Evolutionary conservation across 192 early-diverging fungal species (phyloP), one percentile per base, ranked within the genome.

Genomic region (Backusella morwellensis): DNA sequence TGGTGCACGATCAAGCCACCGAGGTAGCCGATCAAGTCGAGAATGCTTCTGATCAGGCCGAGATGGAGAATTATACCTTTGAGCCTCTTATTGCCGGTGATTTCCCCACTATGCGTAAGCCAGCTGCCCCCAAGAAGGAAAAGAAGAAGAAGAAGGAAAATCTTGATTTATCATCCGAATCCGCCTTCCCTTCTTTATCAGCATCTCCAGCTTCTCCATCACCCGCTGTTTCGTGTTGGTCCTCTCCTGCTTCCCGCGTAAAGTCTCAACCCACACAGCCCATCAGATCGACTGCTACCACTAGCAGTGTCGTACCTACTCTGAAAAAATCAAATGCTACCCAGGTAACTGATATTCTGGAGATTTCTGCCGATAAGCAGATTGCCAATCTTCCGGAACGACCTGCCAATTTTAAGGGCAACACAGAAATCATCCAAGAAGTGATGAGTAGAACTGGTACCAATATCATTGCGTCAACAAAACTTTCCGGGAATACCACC

Each of bases 381-480:
- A 77, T 79, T 38, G 80, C 77, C 44, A 82, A 82, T 35, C 73
- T 75, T 52, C 34, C 84, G 78, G 75, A 80, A 77, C 81, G 85
- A 78, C 75, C 72, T 40, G 66, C 75, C 23, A 78, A 78, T n/a
- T 77, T 80, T 80, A 81, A 82, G 35, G 78, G 85, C 14, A 83
- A 88, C 14, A 85, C 84, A 52, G 90, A 90, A 34, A 77, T 86
- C 9, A 88, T 90, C 63, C 87, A 87, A 75, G 76, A 84, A 36
- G 89, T 92, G 32, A 91, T 88, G 80, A 78, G 83, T 66, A 87
- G 85, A 41, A 93, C 92, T 1, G 84, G 87, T 66, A 95, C 96
- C 9, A 87, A 89, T 35, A 97, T 98, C 72, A 95, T 97, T 63
- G 86, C 93, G 17, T 94, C 95, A 50, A 93, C 93, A 50, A 92